A percentile compares a stretch with the other conserved stretches of the same genome.
phyloP scores from a whole-genome alignment of 768 basidiomycete species.

The Naganishia antarctica region DNA sequence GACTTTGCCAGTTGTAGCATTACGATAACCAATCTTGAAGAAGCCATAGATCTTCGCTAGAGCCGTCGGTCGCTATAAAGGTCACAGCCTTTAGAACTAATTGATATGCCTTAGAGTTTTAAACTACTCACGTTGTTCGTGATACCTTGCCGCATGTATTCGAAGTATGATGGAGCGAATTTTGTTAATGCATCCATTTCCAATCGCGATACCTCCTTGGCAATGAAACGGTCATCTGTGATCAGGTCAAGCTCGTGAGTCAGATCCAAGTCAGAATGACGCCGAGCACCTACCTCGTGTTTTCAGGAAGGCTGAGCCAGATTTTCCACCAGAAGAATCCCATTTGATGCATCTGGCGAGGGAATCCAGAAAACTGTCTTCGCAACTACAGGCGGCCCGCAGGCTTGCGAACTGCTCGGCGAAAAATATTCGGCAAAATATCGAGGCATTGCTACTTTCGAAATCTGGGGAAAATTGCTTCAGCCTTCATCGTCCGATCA shows the following conservation, averaged over 20 bases:
- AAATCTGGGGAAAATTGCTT: slow-evolving; percentile 51
- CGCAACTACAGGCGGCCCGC: slow-evolving; percentile 85
- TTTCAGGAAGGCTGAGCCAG: slow-evolving; percentile 92
- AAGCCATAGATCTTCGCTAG: slow-evolving; percentile 96
- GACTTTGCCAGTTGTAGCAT: slow-evolving; percentile 71
- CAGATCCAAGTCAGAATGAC: too few species aligned
- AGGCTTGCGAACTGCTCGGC: slow-evolving; percentile 96
- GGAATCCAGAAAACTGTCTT: slow-evolving; percentile 88
- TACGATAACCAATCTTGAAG: slow-evolving; percentile 86
- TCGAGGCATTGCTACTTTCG: slow-evolving; percentile 80
- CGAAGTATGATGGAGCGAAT: slow-evolving; percentile 95
- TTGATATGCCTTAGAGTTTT: background rate
- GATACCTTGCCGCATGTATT: slow-evolving; percentile 94
- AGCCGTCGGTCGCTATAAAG: slow-evolving; percentile 74
- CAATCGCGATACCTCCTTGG: slow-evolving; percentile 84
- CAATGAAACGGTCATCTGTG: slow-evolving; percentile 94
- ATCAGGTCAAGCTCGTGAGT: too few species aligned
- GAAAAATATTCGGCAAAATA: slow-evolving; percentile 89
- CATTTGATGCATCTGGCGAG: slow-evolving; percentile 91
- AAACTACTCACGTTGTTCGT: slow-evolving; percentile 65
- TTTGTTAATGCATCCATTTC: slow-evolving; percentile 93
- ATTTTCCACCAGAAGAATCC: slow-evolving; percentile 92
- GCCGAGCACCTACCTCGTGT: slow-evolving; percentile 82
- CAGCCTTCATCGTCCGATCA: background rate
- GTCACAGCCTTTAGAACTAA: background rate